Conservation (phyloP, 2,329 filamentous ascomycete genomes). For the Cadophora luteo-olivacea region DNA sequence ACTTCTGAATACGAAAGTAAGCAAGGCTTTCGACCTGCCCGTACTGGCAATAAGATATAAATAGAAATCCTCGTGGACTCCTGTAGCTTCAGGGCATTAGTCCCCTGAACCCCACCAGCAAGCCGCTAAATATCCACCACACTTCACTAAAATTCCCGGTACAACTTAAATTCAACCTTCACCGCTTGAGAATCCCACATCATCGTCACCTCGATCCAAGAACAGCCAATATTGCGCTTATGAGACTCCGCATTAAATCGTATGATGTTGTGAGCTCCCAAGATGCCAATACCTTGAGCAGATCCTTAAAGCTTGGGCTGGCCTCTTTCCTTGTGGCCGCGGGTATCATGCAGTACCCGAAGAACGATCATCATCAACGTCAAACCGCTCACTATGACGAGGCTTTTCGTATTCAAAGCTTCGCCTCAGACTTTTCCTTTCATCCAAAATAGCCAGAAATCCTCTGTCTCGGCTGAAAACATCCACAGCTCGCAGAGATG, state of each 20-base stretch:
- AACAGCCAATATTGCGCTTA: background rate
- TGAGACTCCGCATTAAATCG: background rate
- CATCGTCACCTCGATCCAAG: background rate
- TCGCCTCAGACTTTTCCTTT: background rate
- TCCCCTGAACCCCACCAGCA: slow-evolving; percentile 41
- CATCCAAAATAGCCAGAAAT: background rate
- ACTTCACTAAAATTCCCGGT: slow-evolving; percentile 52
- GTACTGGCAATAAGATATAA: too few species aligned
- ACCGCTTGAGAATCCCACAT: slow-evolving; percentile 64
- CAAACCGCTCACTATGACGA: background rate
- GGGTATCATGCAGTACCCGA: background rate
- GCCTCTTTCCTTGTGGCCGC: background rate
- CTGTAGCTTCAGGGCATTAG: background rate
- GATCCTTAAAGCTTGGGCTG: background rate
- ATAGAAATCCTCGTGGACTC: too few species aligned
- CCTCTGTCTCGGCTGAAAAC: background rate
- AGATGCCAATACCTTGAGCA: background rate
- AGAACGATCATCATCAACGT: background rate
- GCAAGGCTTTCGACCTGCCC: too few species aligned
- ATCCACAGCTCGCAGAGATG: background rate
- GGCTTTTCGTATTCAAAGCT: background rate
- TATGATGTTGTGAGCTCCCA: background rate
- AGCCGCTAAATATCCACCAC: slow-evolving; percentile 53
- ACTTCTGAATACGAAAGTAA: too few species aligned
- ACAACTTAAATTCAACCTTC: slow-evolving; percentile 58